Conservation (phyloP, 768 basidiomycete genomes). For the Phaeolepiota aurea region DNA sequence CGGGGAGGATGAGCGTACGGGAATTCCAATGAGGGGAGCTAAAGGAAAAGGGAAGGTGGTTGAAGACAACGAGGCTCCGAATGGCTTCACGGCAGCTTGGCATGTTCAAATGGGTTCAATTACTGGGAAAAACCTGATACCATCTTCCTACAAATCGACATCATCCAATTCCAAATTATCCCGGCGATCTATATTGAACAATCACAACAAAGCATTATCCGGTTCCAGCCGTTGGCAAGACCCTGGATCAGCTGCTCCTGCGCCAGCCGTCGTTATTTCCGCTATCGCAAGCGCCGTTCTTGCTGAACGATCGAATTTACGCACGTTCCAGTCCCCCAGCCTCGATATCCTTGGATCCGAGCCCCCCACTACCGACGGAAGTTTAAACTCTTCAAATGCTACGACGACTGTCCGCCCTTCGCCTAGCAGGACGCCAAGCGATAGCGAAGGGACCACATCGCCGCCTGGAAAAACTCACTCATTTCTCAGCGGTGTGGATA, state of each 20-base stretch:
- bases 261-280: slow-evolving; percentile 45
- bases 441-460: too few relatives aligned
- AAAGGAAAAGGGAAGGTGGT: slow-evolving; percentile 28
- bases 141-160: slow-evolving; percentile 18
- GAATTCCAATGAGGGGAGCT: slow-evolving; percentile 19
- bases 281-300: slow-evolving; percentile 38
- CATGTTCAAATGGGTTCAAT: slow-evolving; percentile 21
- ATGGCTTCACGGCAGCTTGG: slow-evolving; percentile 17
- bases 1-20: slow-evolving; percentile 17
- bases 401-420: too few relatives aligned
- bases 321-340: too few relatives aligned
- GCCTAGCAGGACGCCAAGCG: too few relatives aligned
- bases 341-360: too few relatives aligned
- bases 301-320: slow-evolving; percentile 22
- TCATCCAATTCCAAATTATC: slow-evolving; percentile 10
- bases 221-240: slow-evolving; percentile 41
- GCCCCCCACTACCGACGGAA: slow-evolving; percentile 21
- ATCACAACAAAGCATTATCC: slow-evolving; percentile 29
- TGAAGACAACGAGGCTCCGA: too few relatives aligned
- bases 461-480: too few relatives aligned
- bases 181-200: too few relatives aligned
- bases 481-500: too few relatives aligned
- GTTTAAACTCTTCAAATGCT: too few relatives aligned
- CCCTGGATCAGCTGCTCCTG: slow-evolving; percentile 41
- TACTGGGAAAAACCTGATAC: slow-evolving; percentile 30